phyloP scores from a whole-genome alignment of 495 filamentous ascomycete genomes.

The Xylaria intraflava region DNA sequence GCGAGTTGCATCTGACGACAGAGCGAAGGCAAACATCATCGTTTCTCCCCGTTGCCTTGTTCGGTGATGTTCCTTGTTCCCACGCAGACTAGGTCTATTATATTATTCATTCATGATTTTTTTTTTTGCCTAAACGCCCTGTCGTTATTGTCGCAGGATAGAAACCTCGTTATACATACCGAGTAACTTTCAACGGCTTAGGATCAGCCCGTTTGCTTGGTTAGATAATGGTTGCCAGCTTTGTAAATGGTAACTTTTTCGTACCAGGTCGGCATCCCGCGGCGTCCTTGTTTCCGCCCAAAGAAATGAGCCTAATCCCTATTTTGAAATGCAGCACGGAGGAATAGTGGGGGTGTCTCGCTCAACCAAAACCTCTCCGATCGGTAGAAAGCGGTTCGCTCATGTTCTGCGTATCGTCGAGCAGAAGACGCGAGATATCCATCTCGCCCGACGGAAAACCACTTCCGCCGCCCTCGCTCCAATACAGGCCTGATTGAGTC shows the following conservation, averaged over 20 bases:
- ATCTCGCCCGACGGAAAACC: constrained; percentile 34
- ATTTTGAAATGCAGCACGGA: neutral
- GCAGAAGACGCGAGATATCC: constrained; percentile 44
- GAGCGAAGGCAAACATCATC: neutral
- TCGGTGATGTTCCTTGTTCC: neutral
- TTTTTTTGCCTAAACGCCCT: neutral
- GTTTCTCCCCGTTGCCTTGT: neutral
- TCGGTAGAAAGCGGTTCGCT: constrained; percentile 17
- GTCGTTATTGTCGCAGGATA: neutral
- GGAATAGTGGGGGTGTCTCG: neutral
- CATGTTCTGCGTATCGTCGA: constrained; percentile 34
- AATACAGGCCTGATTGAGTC: constrained; percentile 17
- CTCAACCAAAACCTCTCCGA: constrained; percentile 23
- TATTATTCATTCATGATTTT: neutral
- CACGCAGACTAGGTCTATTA: neutral
- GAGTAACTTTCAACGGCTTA: too few species aligned
- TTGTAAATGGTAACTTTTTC: neutral
- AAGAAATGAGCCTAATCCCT: neutral
- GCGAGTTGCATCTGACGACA: neutral
- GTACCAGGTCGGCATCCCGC: neutral
- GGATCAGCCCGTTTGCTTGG: neutral
- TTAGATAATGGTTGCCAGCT: neutral
- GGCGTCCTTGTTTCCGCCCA: neutral
- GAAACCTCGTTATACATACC: constrained; percentile 5
- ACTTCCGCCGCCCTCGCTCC: constrained; percentile 19